Evolutionary conservation across 805 yeast genomes (phyloP).

Genomic region (Starmerella ratchasimensis): DNA sequence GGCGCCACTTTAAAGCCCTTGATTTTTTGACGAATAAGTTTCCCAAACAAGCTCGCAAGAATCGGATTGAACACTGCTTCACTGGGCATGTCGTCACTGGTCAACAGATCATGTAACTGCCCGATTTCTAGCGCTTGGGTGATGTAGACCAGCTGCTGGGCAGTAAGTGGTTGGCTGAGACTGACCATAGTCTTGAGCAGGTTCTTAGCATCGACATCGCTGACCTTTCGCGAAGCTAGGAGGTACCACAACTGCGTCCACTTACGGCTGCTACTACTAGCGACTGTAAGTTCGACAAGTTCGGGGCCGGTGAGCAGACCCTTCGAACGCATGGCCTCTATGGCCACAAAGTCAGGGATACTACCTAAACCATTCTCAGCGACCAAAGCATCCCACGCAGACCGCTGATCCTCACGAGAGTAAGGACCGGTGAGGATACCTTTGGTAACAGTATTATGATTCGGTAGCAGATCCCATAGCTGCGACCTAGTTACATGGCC

Average conservation of each 20-base stretch:
- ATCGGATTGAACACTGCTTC: too few relatives aligned
- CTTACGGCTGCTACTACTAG: not conserved
- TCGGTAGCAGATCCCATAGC: too few relatives aligned
- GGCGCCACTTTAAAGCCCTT: too few relatives aligned
- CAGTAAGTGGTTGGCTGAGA: not conserved
- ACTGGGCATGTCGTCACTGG: too few relatives aligned
- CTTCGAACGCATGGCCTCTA: not conserved
- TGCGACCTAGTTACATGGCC: too few relatives aligned
- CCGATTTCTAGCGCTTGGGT: not conserved
- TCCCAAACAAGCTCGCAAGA: too few relatives aligned
- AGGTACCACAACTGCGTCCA: conserved; percentile 1
- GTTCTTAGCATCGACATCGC: not conserved
- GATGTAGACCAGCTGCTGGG: not conserved
- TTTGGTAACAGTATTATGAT: too few relatives aligned
- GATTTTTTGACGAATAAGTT: too few relatives aligned
- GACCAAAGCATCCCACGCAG: too few relatives aligned
- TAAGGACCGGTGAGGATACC: too few relatives aligned
- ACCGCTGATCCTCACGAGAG: too few relatives aligned
- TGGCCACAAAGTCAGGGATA: not conserved
- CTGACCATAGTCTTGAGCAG: not conserved
- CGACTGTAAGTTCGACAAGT: not conserved
- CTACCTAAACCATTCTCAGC: not conserved
- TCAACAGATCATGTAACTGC: not conserved
- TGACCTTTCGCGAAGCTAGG: not conserved
- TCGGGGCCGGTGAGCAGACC: not conserved